Conservation (phyloP, 1,284 basidiomycete species). For the Heterobasidion occidentale region DNA sequence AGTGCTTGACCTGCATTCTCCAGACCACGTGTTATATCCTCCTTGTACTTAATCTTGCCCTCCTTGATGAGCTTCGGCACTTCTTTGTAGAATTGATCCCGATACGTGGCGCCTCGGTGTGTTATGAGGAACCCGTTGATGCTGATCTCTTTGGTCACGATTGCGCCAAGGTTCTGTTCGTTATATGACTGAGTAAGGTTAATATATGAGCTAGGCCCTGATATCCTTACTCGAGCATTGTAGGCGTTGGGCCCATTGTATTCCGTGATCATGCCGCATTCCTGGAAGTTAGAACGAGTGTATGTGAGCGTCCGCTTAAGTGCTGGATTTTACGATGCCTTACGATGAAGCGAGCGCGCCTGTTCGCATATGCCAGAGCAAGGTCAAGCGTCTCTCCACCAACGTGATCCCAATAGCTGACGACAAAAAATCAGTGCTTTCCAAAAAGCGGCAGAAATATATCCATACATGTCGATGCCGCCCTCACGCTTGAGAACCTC, state of each 20-base stretch:
- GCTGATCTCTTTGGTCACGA: conserved; percentile 44
- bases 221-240: not conserved
- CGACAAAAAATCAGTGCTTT: not conserved
- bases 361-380: conserved; percentile 42
- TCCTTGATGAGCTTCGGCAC: conserved; percentile 42
- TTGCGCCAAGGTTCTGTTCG: conserved; percentile 19
- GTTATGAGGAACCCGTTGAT: conserved; percentile 55
- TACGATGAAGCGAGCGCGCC: conserved; percentile 45
- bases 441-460: not conserved
- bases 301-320: not conserved
- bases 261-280: conserved; percentile 16
- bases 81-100: conserved; percentile 38
- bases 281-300: no score
- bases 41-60: conserved; percentile 54
- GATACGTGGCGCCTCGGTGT: conserved; percentile 30
- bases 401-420: conserved; percentile 47
- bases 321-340: conserved; percentile 24
- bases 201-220: not conserved
- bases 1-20: conserved; percentile 46
- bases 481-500: conserved; percentile 52
- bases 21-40: conserved; percentile 44
- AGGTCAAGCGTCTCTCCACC: conserved; percentile 62
- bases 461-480: conserved; percentile 39
- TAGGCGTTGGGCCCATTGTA: conserved; percentile 10
- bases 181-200: conserved; percentile 19